Evolutionary conservation across 2,329 filamentous ascomycete species (phyloP).

Genomic region (Colletotrichum chrysophilum): DNA sequence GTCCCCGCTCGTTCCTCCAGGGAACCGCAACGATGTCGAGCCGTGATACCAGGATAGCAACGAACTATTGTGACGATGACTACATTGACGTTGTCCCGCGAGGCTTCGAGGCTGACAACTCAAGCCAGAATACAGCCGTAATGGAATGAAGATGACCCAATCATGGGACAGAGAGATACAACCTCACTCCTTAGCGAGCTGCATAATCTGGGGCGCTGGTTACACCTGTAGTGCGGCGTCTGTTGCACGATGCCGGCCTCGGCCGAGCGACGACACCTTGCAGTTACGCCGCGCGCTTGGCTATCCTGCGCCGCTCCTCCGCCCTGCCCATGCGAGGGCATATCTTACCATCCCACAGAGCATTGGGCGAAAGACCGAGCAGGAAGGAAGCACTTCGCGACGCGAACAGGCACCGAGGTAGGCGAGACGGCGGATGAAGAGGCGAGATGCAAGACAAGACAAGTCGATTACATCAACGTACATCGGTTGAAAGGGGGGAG

Average conservation of each 20-base stretch:
- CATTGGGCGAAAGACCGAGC: neutral
- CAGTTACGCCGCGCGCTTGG: neutral
- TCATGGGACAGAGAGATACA: neutral
- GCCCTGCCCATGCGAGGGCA: neutral
- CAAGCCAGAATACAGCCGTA: no score
- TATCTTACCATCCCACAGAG: neutral
- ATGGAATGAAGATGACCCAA: neutral
- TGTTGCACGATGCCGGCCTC: conserved; percentile 17
- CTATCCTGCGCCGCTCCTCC: neutral
- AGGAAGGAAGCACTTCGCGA: neutral
- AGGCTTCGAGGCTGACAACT: neutral
- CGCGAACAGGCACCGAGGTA: neutral
- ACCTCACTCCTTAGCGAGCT: neutral
- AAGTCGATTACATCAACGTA: neutral
- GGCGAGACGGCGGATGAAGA: neutral
- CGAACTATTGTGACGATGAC: neutral
- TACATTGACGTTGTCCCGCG: neutral
- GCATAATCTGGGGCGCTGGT: neutral
- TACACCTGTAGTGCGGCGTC: neutral
- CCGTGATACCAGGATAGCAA: neutral
- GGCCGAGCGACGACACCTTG: conserved; percentile 5
- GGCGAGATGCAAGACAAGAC: neutral
- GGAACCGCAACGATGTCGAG: neutral
- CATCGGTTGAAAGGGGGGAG: neutral
- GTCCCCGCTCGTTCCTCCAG: neutral